phyloP scores from a whole-genome alignment of 176 grass and related monocot genomes.

The Bolboschoenus planiculmis region DNA sequence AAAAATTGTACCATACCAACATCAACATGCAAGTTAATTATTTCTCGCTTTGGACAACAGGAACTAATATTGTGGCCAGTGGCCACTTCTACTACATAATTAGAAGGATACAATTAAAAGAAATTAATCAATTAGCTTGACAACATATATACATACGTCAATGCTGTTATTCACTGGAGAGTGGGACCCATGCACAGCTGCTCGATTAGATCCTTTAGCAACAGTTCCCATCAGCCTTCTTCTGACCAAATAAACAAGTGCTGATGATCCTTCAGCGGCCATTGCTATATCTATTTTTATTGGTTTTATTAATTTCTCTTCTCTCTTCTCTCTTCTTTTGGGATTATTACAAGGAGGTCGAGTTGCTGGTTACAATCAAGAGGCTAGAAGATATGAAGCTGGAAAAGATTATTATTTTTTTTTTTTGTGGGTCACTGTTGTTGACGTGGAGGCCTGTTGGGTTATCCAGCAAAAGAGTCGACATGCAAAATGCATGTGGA shows the following conservation, averaged over 20 bases:
- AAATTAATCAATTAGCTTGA: not conserved
- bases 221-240: constrained; percentile 32
- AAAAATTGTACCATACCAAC: not conserved
- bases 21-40: not conserved
- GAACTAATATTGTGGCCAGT: not conserved
- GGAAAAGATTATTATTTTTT: no score
- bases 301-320: not conserved
- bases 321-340: not conserved
- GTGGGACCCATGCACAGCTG: constrained; percentile 39
- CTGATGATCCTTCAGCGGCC: not conserved
- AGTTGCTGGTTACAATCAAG: not conserved
- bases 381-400: not conserved
- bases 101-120: not conserved
- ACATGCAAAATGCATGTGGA: not conserved
- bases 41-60: not conserved
- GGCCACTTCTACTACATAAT: not conserved
- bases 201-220: constrained; percentile 23
- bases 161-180: constrained; percentile 4
- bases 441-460: not conserved
- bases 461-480: not conserved
- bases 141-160: constrained; percentile 15
- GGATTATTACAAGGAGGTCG: not conserved
- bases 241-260: not conserved
- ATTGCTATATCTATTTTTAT: not conserved
- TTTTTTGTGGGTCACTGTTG: no score